Base-by-base conservation (phyloP, 2,329 filamentous ascomycete species). In the Ustilaginoidea virens region DNA sequence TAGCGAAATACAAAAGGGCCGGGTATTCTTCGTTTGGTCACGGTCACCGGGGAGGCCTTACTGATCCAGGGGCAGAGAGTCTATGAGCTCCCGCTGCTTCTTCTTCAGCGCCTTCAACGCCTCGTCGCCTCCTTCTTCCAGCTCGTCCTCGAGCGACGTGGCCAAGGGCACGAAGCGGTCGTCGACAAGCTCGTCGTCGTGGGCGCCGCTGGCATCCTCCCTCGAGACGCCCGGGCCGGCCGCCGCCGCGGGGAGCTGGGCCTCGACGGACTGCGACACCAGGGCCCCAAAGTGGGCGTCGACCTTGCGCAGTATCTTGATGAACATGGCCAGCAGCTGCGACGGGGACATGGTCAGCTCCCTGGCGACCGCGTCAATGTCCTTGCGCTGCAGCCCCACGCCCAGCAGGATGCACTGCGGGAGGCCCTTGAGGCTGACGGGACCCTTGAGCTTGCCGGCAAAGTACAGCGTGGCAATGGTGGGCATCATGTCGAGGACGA, bases 241-340 rank as follows among this genome's bases (percentile, higher is more conserved):
- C 3, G 69, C 61, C 3, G 63, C 52, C 25, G 61, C 56, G 4
- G 78, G 77, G 42, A 86, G 59, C 26, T 71, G 63, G 2, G 73
- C 69, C 32, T 72, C 75, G 8, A 78, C 75, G 0, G 81, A 83
- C 4, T 71, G 73, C 23, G 83, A 71, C 3, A 94, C 66, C 1
- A 96, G 55, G 4, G 65, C 60, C 18, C 74, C 70, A 55, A 98
- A 90, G 47, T 86, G 71, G 3, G 69, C 64, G 3, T 80, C 80
- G 22, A 93, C 68, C 59, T 96, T 96, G 39, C 85, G 74, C 34
- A 94, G 67, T 35, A 93, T 79, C 63, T 98, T 98, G 51, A 93
- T 82, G 53, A 98, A 96, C 79, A 96, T 92, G 35, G 87, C 86
- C 36, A 98, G 63, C 4, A 94, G 61, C 56, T 96, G 90, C 25